Evolutionary conservation across 352 stramenopile species (phyloP).

Genomic region (Elongisporangium anandrum): DNA sequence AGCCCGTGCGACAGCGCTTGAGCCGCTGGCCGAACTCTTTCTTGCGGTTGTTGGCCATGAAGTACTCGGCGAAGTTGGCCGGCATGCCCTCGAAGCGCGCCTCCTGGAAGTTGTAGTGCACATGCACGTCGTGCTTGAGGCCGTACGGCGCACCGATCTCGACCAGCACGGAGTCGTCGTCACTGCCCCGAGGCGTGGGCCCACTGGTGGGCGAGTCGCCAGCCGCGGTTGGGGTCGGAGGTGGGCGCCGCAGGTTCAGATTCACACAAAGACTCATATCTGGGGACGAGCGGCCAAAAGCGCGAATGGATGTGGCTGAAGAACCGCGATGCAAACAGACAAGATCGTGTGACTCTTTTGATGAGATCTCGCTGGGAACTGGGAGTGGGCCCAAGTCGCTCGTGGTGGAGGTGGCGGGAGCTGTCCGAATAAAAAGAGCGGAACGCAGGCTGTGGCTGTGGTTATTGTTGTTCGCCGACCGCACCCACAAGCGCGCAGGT

Average conservation of each 20-base stretch:
- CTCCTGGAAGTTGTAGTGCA: conserved; percentile 85
- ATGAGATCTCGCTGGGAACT: background rate
- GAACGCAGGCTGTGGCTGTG: background rate
- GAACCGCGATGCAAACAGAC: background rate
- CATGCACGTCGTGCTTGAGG: conserved; percentile 80
- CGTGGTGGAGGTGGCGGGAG: background rate
- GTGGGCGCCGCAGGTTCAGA: background rate
- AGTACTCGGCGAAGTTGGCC: conserved; percentile 73
- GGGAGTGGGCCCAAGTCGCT: background rate
- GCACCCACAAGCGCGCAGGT: background rate
- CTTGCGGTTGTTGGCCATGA: conserved; percentile 24
- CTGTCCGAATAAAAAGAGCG: background rate
- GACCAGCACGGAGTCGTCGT: conserved; percentile 28
- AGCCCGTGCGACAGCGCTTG: conserved; percentile 39
- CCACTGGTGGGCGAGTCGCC: background rate
- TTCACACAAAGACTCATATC: background rate
- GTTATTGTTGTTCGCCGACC: background rate
- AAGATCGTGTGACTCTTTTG: background rate
- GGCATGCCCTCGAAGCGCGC: conserved; percentile 84
- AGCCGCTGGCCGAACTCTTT: conserved; percentile 16
- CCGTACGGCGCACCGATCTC: conserved; percentile 76
- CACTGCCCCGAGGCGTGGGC: background rate
- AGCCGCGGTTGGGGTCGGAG: background rate
- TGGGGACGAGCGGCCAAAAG: background rate
- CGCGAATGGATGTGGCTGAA: background rate